These are phyloP conservation scores for Murraya paniculata DNA, from an alignment of 345 rosid species.

Conservation along the genomic window DNA sequence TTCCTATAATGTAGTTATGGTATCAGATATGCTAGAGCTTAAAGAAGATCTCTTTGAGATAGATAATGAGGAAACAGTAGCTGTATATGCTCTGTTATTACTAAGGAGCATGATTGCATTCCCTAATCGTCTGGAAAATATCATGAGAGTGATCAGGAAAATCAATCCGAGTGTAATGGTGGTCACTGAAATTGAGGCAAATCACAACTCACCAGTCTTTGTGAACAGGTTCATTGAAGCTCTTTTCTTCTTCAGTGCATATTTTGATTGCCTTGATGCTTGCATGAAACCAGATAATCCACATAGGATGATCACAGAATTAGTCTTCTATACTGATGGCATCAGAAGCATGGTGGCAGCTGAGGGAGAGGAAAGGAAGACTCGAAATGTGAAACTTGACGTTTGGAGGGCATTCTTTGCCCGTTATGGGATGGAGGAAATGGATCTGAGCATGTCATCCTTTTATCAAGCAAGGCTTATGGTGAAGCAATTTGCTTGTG, in stretches of 20 bases:
- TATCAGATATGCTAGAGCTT: slow-evolving; percentile 39
- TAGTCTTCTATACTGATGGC: slow-evolving; percentile 24
- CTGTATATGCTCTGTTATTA: slow-evolving; percentile 16
- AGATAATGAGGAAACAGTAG: slow-evolving; percentile 33
- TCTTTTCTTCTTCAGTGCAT: slow-evolving; percentile 39
- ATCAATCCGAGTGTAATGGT: slow-evolving; percentile 41
- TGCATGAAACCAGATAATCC: slow-evolving; percentile 27
- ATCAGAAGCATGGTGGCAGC: slow-evolving; percentile 33
- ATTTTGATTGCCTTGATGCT: slow-evolving; percentile 38
- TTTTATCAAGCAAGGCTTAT: slow-evolving; percentile 39
- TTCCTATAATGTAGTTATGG: slow-evolving; percentile 33
- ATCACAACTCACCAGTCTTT: slow-evolving; percentile 41
- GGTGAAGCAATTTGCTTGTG: slow-evolving; percentile 19
- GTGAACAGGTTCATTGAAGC: slow-evolving; percentile 41
- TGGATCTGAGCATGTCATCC: slow-evolving; percentile 34
- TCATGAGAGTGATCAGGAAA: slow-evolving; percentile 34
- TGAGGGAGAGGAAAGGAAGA: slow-evolving; percentile 41
- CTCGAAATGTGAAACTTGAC: slow-evolving; percentile 37
- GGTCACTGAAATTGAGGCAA: slow-evolving; percentile 39
- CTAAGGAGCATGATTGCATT: slow-evolving; percentile 21
- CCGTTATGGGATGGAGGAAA: slow-evolving; percentile 40
- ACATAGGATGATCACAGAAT: slow-evolving; percentile 27
- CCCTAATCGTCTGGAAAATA: slow-evolving; percentile 33
- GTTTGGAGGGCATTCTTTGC: slow-evolving; percentile 47
- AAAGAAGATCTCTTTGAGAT: slow-evolving; percentile 35